phyloP scores from a whole-genome alignment of 108 stramenopile genomes.

The Pseudonitzschia delicatissima region DNA sequence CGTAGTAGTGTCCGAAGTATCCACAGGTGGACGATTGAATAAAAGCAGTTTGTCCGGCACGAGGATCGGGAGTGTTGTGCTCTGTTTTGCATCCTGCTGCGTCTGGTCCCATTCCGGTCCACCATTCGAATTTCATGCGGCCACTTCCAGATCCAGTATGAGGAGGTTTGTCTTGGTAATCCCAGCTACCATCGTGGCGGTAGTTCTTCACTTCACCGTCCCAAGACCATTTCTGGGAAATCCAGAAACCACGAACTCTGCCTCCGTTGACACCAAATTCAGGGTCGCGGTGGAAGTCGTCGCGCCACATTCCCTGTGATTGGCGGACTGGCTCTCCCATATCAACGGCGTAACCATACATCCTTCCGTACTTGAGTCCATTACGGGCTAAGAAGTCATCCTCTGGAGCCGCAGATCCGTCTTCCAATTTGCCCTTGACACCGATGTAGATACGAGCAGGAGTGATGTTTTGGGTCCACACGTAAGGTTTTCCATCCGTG shows the following conservation, averaged over 20 bases:
- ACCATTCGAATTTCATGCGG: constrained; percentile 33
- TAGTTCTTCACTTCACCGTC: constrained; percentile 51
- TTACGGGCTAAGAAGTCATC: constrained; percentile 68
- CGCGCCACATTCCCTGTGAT: constrained; percentile 45
- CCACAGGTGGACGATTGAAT: constrained; percentile 57
- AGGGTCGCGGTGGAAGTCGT: constrained; percentile 42
- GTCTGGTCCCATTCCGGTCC: constrained; percentile 44
- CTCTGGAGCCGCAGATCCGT: constrained; percentile 48
- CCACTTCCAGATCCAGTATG: constrained; percentile 22
- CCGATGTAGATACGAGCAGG: constrained; percentile 62
- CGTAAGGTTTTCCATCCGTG: constrained; percentile 43
- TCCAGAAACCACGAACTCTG: constrained; percentile 41
- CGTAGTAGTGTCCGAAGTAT: constrained; percentile 65
- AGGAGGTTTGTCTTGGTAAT: constrained; percentile 42
- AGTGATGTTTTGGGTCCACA: constrained; percentile 37
- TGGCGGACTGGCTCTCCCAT: constrained; percentile 37
- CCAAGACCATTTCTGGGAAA: constrained; percentile 53
- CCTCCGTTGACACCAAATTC: constrained; percentile 39
- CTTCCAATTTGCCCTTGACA: constrained; percentile 58
- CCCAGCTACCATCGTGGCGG: constrained; percentile 54
- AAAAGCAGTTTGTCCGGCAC: constrained; percentile 40
- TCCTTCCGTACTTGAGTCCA: constrained; percentile 54
- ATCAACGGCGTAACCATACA: constrained; percentile 67
- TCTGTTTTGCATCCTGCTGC: constrained; percentile 51
- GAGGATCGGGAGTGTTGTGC: constrained; percentile 53